Base-by-base conservation (phyloP, 2,329 filamentous ascomycete species). In the Aspergillus glaucus region DNA sequence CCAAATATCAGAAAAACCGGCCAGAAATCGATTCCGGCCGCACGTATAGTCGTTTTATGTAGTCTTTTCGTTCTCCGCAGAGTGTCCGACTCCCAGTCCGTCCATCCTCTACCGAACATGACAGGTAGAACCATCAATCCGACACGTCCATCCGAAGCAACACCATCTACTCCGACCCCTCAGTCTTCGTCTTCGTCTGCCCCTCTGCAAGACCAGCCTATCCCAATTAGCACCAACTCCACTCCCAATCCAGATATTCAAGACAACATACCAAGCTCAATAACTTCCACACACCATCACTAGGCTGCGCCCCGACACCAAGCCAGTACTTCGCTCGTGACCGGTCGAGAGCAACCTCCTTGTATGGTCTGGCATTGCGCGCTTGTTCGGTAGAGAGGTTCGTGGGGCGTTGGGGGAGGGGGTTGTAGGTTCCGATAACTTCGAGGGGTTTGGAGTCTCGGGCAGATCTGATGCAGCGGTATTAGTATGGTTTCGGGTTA, bases 251-350 rank as follows among this genome's bases (percentile, higher is more conserved):
- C 19, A 26, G 15, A 3, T 15, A 30, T 10, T n/a, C 8, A 15
- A 41, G 5, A 22, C 10, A 41, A 62, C 75, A 54, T 65, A 91
- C 88, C 88, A 95, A 86, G 48, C 80, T 81, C 59, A 98, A 74
- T 61, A 97, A 70, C 65, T 88, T 79, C 91, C 91, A 95, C 32
- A 87, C 88, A 3, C 88, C 84, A 58, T 96, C 88, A 54, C 87
- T 91, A 8, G 93, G 93, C 73, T 98, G 93, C 48, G 93, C 93
- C 1, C 93, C 93, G 3, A 97, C 92, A 66, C 93, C 93, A 32
- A 98, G 79, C 93, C 93, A 98, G 75, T 98, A 98, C 69, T 86
- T 85, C 49, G 92, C 87, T 51, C 93, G 79, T 56, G 81, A 75
- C 6, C 80, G 75, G 69, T 98, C 93, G 12, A 98, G 79, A 62